Evolutionary conservation across 2,329 filamentous ascomycete species (phyloP).

Genomic region (Aspergillus sp.): DNA sequence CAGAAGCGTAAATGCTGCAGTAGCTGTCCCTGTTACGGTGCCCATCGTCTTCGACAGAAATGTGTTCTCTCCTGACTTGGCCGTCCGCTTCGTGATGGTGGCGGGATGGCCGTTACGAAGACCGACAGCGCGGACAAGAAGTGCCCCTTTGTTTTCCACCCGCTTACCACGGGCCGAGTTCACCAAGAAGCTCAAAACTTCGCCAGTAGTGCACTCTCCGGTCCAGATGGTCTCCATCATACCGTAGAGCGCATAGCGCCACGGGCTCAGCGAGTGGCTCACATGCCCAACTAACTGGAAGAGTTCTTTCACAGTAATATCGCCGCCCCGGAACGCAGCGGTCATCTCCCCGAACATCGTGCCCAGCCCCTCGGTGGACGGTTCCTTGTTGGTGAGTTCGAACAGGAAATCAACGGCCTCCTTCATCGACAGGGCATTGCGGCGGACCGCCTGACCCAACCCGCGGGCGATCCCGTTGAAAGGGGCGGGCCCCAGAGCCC

Average conservation of each 20-base stretch:
- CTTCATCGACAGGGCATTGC: slow-evolving; percentile 10
- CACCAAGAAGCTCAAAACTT: slow-evolving; percentile 11
- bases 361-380: neutral
- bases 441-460: slow-evolving; percentile 13
- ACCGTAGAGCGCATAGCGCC: slow-evolving; percentile 10
- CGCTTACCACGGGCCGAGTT: slow-evolving; percentile 5
- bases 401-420: slow-evolving; percentile 12
- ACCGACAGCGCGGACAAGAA: slow-evolving; percentile 6
- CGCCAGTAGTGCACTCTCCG: slow-evolving; percentile 10
- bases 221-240: slow-evolving; percentile 12
- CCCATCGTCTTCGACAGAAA: slow-evolving; percentile 8
- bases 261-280: slow-evolving; percentile 8
- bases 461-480: slow-evolving; percentile 15
- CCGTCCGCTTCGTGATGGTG: slow-evolving; percentile 2
- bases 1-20: slow-evolving; percentile 15
- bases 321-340: slow-evolving; percentile 5
- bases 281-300: slow-evolving; percentile 4
- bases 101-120: slow-evolving; percentile 3
- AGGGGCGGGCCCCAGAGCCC: slow-evolving; percentile 10
- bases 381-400: neutral
- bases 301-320: slow-evolving; percentile 13
- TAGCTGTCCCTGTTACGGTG: slow-evolving; percentile 8
- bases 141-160: neutral
- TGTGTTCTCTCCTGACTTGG: slow-evolving; percentile 1
- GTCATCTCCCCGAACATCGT: neutral